phyloP scores from a whole-genome alignment of 2,329 filamentous ascomycete species.

The Epicoccum nigrum region DNA sequence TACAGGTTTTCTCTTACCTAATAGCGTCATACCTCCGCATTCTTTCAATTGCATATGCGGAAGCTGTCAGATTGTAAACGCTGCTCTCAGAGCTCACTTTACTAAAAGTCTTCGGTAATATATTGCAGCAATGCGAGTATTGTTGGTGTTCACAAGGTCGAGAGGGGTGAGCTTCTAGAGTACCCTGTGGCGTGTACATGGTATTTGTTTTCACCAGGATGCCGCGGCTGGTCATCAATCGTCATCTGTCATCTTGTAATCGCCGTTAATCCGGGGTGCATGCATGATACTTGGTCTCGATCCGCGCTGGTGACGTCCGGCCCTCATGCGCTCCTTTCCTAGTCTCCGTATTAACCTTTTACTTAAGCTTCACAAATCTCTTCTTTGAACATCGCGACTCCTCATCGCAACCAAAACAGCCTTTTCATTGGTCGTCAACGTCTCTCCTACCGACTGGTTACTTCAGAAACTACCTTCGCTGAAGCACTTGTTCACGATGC shows the following conservation, averaged over 20 bases:
- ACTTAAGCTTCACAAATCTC: constrained; percentile 19
- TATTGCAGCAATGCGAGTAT: no score
- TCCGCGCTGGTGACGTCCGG: constrained; percentile 24
- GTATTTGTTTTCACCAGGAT: background rate
- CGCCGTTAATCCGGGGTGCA: constrained; percentile 31
- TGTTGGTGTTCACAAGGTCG: no score
- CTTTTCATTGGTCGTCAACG: background rate
- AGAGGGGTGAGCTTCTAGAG: no score
- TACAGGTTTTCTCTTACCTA: constrained; percentile 23
- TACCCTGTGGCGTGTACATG: no score
- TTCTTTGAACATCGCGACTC: constrained; percentile 8
- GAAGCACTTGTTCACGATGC: constrained; percentile 19
- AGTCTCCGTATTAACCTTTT: constrained; percentile 21
- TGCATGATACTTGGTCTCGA: constrained; percentile 23
- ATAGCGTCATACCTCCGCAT: constrained; percentile 24
- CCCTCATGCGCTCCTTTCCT: constrained; percentile 22
- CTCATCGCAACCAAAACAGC: background rate
- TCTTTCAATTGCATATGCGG: background rate
- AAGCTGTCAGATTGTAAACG: background rate
- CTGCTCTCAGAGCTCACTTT: background rate
- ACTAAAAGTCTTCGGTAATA: no score
- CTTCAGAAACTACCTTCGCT: background rate
- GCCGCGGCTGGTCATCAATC: background rate
- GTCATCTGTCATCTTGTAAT: constrained; percentile 15
- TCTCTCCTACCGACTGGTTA: background rate